Conservation (phyloP, 495 filamentous ascomycete genomes). For the Stereocaulon alpinum region DNA sequence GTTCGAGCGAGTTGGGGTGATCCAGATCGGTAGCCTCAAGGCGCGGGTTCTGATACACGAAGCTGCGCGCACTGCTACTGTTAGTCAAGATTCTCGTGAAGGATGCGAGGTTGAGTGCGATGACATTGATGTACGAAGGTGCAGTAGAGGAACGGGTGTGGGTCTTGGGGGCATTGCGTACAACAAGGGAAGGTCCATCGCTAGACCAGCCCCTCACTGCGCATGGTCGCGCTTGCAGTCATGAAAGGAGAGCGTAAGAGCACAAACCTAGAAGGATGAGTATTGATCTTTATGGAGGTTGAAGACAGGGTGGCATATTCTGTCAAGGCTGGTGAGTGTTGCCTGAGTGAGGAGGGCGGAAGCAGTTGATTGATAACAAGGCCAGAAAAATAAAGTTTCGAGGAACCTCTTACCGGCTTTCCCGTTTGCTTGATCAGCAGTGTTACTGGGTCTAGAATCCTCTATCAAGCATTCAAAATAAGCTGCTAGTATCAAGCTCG, state of each 20-base stretch:
- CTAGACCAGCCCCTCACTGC: conserved; percentile 10
- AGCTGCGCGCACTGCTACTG: neutral
- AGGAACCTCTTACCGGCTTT: conserved; percentile 1
- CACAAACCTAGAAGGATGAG: neutral
- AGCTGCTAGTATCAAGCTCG: neutral
- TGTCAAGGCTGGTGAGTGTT: neutral
- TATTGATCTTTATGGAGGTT: neutral
- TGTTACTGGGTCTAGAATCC: neutral
- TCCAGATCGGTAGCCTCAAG: conserved; percentile 19
- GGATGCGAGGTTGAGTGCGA: neutral
- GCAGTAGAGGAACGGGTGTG: neutral
- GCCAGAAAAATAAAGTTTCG: conserved; percentile 4
- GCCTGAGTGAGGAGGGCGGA: neutral
- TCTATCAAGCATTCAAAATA: neutral
- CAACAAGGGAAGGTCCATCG: conserved; percentile 11
- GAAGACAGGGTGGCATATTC: neutral
- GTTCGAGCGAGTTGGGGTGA: conserved; percentile 11
- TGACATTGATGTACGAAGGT: neutral
- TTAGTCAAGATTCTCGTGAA: neutral
- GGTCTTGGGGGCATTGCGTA: conserved; percentile 1
- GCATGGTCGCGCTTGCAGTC: neutral
- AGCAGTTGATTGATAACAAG: neutral
- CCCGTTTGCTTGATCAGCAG: neutral
- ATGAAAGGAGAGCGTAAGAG: neutral
- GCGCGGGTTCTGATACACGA: neutral